phyloP scores from a whole-genome alignment of 768 basidiomycete genomes.

The Crepidotus variabilis region DNA sequence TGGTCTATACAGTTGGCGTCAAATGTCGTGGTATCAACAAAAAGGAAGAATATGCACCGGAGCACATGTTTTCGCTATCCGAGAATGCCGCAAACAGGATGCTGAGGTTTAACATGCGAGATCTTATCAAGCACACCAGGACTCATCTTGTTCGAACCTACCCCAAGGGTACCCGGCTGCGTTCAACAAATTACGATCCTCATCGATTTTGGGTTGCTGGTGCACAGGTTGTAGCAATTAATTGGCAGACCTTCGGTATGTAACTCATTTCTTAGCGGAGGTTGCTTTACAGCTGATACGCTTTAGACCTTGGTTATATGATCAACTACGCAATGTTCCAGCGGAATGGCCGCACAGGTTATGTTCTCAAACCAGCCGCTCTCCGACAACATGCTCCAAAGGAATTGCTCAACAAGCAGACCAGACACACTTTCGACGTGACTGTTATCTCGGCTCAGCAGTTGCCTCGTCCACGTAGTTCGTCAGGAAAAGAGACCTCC shows the following conservation, averaged over 20 bases:
- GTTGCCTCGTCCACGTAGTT: conserved; percentile 74
- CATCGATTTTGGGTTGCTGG: conserved; percentile 91
- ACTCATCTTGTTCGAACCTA: conserved; percentile 86
- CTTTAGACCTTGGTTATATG: conserved; percentile 79
- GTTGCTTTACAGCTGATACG: not conserved
- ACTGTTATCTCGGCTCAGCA: conserved; percentile 79
- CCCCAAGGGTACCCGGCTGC: conserved; percentile 80
- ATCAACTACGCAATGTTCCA: conserved; percentile 98
- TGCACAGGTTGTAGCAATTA: conserved; percentile 88
- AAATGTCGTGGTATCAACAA: conserved; percentile 93
- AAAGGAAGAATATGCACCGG: conserved; percentile 75
- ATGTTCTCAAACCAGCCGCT: conserved; percentile 84
- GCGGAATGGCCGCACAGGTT: conserved; percentile 85
- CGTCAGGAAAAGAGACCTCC: conserved; percentile 58
- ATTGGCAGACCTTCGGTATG: conserved; percentile 95
- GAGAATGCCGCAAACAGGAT: conserved; percentile 81
- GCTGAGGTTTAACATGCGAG: conserved; percentile 56
- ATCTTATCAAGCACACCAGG: conserved; percentile 81
- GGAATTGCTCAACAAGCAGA: conserved; percentile 51
- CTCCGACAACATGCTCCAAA: conserved; percentile 58
- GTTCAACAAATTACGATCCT: conserved; percentile 87
- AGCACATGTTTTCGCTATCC: conserved; percentile 91
- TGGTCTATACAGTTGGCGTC: conserved; percentile 96
- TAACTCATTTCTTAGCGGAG: conserved; percentile 8
- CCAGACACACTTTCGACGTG: conserved; percentile 61